These are phyloP conservation scores for Diplodia mutila DNA, from an alignment of 2,329 filamentous ascomycete genomes.

Conservation along the genomic window DNA sequence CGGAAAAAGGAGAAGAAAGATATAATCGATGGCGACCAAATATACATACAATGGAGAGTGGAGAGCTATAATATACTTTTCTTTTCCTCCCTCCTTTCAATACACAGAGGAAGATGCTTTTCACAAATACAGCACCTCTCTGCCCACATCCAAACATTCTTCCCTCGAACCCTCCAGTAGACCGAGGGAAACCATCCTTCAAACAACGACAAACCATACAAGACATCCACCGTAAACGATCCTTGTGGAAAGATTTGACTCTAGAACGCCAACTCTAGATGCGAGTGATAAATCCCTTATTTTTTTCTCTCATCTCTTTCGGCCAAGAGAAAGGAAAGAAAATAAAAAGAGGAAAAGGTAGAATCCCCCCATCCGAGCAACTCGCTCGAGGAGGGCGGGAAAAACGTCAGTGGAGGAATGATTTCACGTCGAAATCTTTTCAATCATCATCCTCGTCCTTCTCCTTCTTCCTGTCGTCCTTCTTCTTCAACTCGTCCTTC, in stretches of 20 bases:
- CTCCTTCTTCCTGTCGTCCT: slow-evolving; percentile 43
- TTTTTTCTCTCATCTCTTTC: background rate
- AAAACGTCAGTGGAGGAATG: background rate
- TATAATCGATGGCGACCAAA: background rate
- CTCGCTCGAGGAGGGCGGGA: background rate
- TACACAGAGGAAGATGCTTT: background rate
- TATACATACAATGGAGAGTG: background rate
- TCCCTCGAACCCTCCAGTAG: background rate
- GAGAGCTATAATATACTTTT: background rate
- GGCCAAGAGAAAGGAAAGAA: background rate
- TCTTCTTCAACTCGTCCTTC: slow-evolving; percentile 63
- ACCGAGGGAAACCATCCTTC: background rate
- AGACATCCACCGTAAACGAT: background rate
- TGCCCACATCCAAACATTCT: background rate
- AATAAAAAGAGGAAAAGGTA: background rate
- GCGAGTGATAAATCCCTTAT: background rate
- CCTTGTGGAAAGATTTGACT: background rate
- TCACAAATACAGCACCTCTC: background rate
- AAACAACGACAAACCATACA: background rate
- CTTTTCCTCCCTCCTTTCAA: background rate
- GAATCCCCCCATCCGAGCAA: too few species aligned
- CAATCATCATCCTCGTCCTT: slow-evolving; percentile 11
- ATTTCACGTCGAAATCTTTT: background rate
- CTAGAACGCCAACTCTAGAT: slow-evolving; percentile 22
- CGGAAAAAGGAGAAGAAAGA: too few species aligned